Evolutionary conservation across 768 basidiomycete genomes (phyloP), one percentile per base, ranked within the genome.

Genomic region (Exidia glandulosa): DNA sequence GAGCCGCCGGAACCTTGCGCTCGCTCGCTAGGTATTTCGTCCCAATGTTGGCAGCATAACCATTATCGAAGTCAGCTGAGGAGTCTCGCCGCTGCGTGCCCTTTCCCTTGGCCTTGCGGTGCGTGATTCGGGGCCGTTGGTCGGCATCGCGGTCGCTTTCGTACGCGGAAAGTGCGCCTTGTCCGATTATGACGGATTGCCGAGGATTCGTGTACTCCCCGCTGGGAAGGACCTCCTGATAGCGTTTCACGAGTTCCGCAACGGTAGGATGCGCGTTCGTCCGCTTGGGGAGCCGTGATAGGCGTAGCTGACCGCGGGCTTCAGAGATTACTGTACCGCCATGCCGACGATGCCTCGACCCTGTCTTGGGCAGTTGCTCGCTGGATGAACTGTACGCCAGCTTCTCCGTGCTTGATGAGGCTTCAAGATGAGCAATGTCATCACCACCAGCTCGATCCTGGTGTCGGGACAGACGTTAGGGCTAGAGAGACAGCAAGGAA

Each of bases 21-120:
- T 76, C 68, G 63, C 79, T 80, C 10, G 81, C 82, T 27, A 86
- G 74, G 64, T 90, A 86, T 63, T 81, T 79, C 2, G 91, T 87
- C 1, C 90, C 92, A 60, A 93, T 85, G 67, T 94, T 94, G n/a
- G 86, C 89, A 3, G 93, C 92, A 72, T 94, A 95, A 54, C 93
- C 84, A 59, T 88, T 83, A 72, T 95, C 94, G 58, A 91, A 91
- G 68, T 95, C 94, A 5, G 93, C 94, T 25, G 10, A 78, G 77
- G 9, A 86, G 85, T 37, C 82, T 72, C 63, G 83, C 83, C 67
- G 76, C 79, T 14, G 73, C 66, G 71, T 52, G 77, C 64, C 37
- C 77, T 62, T 60, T 19, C 56, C 30, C 47, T 64, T 50, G 41
- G 45, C 55, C 34, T 61, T 30, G 25, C 59, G 50, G 32, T 61